Conservation (phyloP, 73 alveolate genomes). For the Stentor roeselii region DNA sequence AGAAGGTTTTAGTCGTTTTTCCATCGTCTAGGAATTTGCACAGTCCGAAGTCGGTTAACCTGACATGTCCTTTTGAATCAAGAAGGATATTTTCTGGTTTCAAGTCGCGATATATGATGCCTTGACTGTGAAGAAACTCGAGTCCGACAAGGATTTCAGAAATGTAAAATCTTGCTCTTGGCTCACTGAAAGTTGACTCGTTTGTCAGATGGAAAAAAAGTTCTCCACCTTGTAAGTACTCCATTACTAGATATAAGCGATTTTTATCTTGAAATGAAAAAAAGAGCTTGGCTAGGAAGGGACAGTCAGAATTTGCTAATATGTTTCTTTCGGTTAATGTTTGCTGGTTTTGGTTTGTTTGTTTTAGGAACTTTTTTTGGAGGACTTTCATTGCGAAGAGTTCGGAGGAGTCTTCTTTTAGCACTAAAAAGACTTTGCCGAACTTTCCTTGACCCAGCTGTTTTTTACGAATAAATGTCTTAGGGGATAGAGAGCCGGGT, state of each 20-base stretch:
- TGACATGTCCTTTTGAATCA: no score
- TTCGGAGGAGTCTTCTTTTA: conserved; percentile 43
- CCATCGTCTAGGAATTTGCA: no score
- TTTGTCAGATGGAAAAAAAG: conserved; percentile 52
- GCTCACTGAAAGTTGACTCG: conserved; percentile 49
- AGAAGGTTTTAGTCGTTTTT: no score
- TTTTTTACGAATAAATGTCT: conserved; percentile 43
- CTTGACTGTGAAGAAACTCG: conserved; percentile 59
- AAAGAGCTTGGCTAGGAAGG: conserved; percentile 30
- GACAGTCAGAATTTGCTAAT: conserved; percentile 39
- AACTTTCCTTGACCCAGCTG: conserved; percentile 71
- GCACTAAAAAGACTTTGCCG: conserved; percentile 72
- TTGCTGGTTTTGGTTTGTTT: conserved; percentile 50
- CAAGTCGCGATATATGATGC: conserved; percentile 61
- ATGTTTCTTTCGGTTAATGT: conserved; percentile 56
- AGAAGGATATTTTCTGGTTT: conserved; percentile 63
- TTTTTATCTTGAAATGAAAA: conserved; percentile 35
- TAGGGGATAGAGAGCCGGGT: no score
- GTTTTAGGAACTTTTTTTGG: conserved; percentile 50
- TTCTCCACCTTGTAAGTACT: conserved; percentile 63
- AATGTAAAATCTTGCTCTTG: conserved; percentile 64
- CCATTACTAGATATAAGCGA: conserved; percentile 50
- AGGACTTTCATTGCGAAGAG: conserved; percentile 68
- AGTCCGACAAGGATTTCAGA: conserved; percentile 61
- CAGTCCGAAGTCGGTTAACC: no score